A percentile compares a stretch with the other conserved stretches of the same genome.
phyloP scores from a whole-genome alignment of 768 basidiomycete species.

The Hygrophoropsis aurantiaca region DNA sequence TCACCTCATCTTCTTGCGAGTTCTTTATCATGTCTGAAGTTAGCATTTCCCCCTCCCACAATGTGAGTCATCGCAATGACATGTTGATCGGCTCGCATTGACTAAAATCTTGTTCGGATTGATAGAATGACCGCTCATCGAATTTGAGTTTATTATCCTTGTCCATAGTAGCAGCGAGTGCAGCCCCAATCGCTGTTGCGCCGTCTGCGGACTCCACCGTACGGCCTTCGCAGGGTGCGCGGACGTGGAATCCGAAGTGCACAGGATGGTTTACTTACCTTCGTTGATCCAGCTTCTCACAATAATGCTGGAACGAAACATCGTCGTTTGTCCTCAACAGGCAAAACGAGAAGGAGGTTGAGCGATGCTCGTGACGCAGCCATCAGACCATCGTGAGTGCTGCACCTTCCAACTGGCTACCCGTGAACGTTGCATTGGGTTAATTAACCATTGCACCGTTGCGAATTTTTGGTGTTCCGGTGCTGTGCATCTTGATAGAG shows the following conservation, averaged over 20 bases:
- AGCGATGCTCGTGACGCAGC: slow-evolving; percentile 83
- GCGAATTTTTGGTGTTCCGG: too few species aligned
- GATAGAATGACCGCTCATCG: slow-evolving; percentile 9
- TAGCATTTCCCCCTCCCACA: slow-evolving; percentile 5
- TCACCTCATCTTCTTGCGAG: not conserved
- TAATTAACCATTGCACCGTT: too few species aligned
- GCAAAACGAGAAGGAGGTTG: slow-evolving; percentile 66
- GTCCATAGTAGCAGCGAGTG: slow-evolving; percentile 59
- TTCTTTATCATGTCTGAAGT: slow-evolving; percentile 8
- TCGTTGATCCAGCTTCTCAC: slow-evolving; percentile 13
- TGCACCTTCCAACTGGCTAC: slow-evolving; percentile 6
- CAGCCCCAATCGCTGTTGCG: slow-evolving; percentile 43
- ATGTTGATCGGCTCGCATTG: not conserved
- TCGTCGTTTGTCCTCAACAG: slow-evolving; percentile 69
- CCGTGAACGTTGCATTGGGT: too few species aligned
- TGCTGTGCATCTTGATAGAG: too few species aligned
- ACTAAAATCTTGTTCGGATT: not conserved
- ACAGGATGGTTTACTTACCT: slow-evolving; percentile 15
- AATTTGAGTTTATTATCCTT: slow-evolving; percentile 61
- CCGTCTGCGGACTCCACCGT: slow-evolving; percentile 17
- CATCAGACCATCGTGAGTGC: slow-evolving; percentile 67
- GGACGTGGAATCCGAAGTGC: slow-evolving; percentile 14
- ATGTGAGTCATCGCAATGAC: slow-evolving; percentile 5
- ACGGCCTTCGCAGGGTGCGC: slow-evolving; percentile 17
- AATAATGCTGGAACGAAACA: slow-evolving; percentile 48